Evolutionary conservation across 352 stramenopile species (phyloP).

Genomic region (Phytophthora brassicae): DNA sequence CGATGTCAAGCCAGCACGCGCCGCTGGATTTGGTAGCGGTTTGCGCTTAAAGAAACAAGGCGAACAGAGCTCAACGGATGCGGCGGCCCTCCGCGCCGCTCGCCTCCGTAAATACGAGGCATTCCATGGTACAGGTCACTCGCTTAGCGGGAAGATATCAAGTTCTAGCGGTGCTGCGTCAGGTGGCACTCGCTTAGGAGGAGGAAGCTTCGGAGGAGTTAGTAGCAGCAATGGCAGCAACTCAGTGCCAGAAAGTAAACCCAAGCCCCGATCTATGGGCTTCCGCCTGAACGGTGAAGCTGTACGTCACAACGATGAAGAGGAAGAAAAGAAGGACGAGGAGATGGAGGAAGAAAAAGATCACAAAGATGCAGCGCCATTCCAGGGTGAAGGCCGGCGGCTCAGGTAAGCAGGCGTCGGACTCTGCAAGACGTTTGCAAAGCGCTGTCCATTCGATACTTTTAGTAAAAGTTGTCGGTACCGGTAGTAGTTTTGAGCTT

Average conservation of each 20-base stretch:
- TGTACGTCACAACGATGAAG: conserved; percentile 29
- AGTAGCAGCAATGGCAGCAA: conserved; percentile 10
- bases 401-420: conserved; percentile 41
- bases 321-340: conserved; percentile 49
- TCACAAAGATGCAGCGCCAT: conserved; percentile 44
- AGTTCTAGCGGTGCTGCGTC: conserved; percentile 19
- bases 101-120: conserved; percentile 82
- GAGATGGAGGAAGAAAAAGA: conserved; percentile 33
- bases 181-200: conserved; percentile 28
- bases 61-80: conserved; percentile 59
- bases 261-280: conserved; percentile 19
- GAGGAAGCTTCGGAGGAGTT: conserved; percentile 24
- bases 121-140: conserved; percentile 81
- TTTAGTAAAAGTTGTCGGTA: not conserved
- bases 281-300: conserved; percentile 36
- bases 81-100: conserved; percentile 62
- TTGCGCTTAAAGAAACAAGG: conserved; percentile 75
- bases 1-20: conserved; percentile 41
- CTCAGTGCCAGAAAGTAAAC: not conserved
- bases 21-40: conserved; percentile 46
- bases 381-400: conserved; percentile 67
- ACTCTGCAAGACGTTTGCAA: conserved; percentile 1
- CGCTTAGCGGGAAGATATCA: conserved; percentile 59
- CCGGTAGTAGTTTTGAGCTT: conserved; percentile 3
- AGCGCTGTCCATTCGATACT: not conserved